These are phyloP conservation scores for Heliamphora exappendiculata DNA, from an alignment of 148 eudicot genomes.

Conservation along the genomic window DNA sequence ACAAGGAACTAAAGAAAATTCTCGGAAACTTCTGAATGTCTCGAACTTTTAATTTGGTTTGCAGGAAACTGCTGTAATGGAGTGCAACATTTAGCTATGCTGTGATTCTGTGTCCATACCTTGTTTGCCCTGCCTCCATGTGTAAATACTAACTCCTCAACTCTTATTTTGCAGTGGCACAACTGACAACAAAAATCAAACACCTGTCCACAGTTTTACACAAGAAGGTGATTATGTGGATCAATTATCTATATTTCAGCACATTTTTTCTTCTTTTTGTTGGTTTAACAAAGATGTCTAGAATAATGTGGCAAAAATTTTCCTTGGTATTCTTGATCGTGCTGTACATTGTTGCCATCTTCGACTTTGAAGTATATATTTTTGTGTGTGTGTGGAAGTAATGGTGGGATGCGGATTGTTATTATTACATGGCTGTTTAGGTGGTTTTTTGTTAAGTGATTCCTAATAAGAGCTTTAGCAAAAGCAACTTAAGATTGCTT, in stretches of 20 bases:
- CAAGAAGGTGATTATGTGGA: slow-evolving; percentile 42
- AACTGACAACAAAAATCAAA: slow-evolving; percentile 58
- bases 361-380: background rate
- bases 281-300: background rate
- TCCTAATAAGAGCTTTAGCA: background rate
- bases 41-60: background rate
- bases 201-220: slow-evolving; percentile 44
- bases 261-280: background rate
- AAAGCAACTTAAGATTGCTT: background rate
- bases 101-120: background rate
- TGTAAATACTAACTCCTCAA: background rate
- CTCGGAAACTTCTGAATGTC: background rate
- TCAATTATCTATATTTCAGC: background rate
- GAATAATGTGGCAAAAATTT: background rate
- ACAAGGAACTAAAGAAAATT: background rate
- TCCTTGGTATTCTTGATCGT: background rate
- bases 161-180: slow-evolving; percentile 48
- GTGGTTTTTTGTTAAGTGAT: background rate
- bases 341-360: background rate
- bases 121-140: background rate
- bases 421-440: background rate
- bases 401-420: background rate
- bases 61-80: background rate
- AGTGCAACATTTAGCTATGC: background rate
- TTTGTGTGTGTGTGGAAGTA: background rate